A percentile compares a stretch with the other conserved stretches of the same genome.
Evolutionary conservation across 371 early-diverging fungal genomes (phyloP).

Genomic region (Syncephalastrum sp.): DNA sequence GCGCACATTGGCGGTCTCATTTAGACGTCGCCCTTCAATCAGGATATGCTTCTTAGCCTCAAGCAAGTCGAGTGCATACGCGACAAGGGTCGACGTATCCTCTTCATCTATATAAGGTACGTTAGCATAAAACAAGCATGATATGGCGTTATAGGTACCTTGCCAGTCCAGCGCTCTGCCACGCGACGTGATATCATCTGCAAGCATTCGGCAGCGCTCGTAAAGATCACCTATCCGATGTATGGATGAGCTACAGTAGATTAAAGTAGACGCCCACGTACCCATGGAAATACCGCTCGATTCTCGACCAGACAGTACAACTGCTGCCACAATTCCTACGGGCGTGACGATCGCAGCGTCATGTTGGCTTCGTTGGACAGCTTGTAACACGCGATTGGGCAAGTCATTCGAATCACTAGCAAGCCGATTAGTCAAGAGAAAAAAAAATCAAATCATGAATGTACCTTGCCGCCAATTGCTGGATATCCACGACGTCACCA

Average conservation of each 20-base stretch:
- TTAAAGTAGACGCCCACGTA: slow-evolving; percentile 3
- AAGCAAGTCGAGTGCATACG: slow-evolving; percentile 36
- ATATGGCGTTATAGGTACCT: slow-evolving; percentile 11
- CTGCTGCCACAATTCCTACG: slow-evolving; percentile 44
- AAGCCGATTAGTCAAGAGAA: not conserved
- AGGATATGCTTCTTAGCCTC: slow-evolving; percentile 39
- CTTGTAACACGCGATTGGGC: slow-evolving; percentile 9
- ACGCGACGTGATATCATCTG: slow-evolving; percentile 17
- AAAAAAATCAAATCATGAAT: not conserved
- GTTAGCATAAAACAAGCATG: not conserved
- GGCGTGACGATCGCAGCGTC: slow-evolving; percentile 36
- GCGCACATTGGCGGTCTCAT: slow-evolving; percentile 38
- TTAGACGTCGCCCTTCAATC: slow-evolving; percentile 40
- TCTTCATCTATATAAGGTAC: slow-evolving; percentile 27
- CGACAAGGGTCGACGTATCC: slow-evolving; percentile 36
- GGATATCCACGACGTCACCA: slow-evolving; percentile 33
- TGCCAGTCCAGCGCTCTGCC: slow-evolving; percentile 51
- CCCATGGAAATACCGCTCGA: slow-evolving; percentile 35
- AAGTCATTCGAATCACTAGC: slow-evolving; percentile 3
- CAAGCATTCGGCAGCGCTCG: not conserved
- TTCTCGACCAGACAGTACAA: slow-evolving; percentile 38
- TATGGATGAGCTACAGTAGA: not conserved
- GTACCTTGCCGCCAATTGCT: slow-evolving; percentile 8
- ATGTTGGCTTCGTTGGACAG: slow-evolving; percentile 42
- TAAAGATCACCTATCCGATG: not conserved